Conservation (phyloP, 2,329 filamentous ascomycete genomes). For the Fusarium longipes region DNA sequence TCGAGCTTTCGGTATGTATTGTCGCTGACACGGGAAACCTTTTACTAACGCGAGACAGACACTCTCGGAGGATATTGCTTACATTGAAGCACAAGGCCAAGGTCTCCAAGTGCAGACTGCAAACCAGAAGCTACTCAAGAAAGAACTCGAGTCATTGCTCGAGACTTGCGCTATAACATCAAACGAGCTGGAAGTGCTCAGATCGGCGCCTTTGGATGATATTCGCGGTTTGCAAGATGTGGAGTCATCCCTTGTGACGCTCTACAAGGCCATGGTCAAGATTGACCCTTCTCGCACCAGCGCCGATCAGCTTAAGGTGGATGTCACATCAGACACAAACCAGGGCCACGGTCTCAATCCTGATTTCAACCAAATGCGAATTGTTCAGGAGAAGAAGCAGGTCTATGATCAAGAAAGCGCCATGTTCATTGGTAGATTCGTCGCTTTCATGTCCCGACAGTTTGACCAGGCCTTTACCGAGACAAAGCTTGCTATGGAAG, state of each 20-base stretch:
- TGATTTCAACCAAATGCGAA: slow-evolving; percentile 89
- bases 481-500: slow-evolving; percentile 72
- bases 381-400: slow-evolving; percentile 93
- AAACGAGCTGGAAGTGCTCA: slow-evolving; percentile 77
- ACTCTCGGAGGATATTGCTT: slow-evolving; percentile 93
- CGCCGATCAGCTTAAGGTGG: slow-evolving; percentile 60
- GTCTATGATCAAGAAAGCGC: slow-evolving; percentile 82
- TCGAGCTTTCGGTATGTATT: slow-evolving; percentile 84
- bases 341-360: slow-evolving; percentile 69
- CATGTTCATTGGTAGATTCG: slow-evolving; percentile 81
- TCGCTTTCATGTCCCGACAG: slow-evolving; percentile 83
- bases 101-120: slow-evolving; percentile 96
- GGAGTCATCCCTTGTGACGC: slow-evolving; percentile 78
- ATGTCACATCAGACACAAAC: slow-evolving; percentile 57
- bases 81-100: slow-evolving; percentile 97
- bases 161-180: slow-evolving; percentile 90
- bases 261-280: slow-evolving; percentile 93
- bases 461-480: slow-evolving; percentile 81
- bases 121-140: slow-evolving; percentile 93
- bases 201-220: slow-evolving; percentile 77
- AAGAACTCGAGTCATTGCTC: slow-evolving; percentile 88
- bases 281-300: slow-evolving; percentile 84
- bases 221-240: slow-evolving; percentile 78
- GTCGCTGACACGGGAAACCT: background rate
- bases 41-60: slow-evolving; percentile 66